Evolutionary conservation across 2,329 filamentous ascomycete species (phyloP), one percentile per base, ranked within the genome.

Genomic region (Chaetomium globosum): DNA sequence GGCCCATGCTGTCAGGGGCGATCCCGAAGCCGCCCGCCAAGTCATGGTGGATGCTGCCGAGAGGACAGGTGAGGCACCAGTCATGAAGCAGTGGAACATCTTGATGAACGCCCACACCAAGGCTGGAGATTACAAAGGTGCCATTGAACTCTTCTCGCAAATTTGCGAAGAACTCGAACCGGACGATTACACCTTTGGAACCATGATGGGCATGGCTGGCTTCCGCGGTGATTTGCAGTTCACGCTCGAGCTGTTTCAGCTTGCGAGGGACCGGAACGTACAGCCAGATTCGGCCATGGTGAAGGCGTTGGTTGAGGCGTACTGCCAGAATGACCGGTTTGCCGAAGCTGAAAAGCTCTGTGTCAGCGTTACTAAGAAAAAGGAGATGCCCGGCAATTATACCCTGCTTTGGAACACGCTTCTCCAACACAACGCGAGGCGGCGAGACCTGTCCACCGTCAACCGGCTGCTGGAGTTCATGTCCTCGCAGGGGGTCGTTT

Each of bases 331-430:
- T 65, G 83, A 83, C 26, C 76, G 80, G 48, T 77, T 83, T 52
- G 70, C 76, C 12, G 80, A 86, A 70, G 89, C 89, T 3, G 83
- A 88, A 74, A 78, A 78, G 48, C 79, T 91, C 57, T 85, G 88
- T 36, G 74, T 83, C 57, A 83, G 84, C 53, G 82, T 87, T 36
- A 79, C 87, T 26, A 76, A 77, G 13, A 80, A 81, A 67, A 78
- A 80, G 0, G 74, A 80, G 21, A 82, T 86, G 1, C 79, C 82
- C 1, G 77, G 76, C n/a, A 68, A 73, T 5, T 79, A 83, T 26
- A 87, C 87, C 2, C 80, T 82, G 36, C 85, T 92, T 73, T 97
- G 91, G 91, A 97, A 97, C 73, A 82, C 86, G 61, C 78, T 97
- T 36, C 79, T 97, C 4, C 82, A 84, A 63, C 85, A 89, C 66